phyloP scores from a whole-genome alignment of 1,284 basidiomycete genomes.

The Hymenochaete sp. region DNA sequence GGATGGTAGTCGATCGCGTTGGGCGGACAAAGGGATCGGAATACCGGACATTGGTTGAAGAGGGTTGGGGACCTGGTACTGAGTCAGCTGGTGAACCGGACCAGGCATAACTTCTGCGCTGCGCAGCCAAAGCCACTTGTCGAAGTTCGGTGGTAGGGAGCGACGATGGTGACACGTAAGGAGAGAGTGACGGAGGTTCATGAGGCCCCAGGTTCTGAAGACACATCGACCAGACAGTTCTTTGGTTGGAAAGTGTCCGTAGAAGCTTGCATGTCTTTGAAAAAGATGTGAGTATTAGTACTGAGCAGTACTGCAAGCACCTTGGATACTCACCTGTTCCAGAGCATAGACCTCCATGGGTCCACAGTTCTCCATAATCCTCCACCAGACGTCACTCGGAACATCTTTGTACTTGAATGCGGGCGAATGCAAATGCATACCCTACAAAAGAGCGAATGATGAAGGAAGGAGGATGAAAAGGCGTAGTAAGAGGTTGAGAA shows the following conservation, averaged over 20 bases:
- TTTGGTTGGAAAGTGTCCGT: background rate
- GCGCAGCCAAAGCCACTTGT: background rate
- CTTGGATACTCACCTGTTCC: background rate
- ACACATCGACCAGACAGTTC: conserved; percentile 1
- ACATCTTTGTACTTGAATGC: too few relatives aligned
- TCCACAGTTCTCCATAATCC: conserved; percentile 4
- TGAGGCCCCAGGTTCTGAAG: background rate
- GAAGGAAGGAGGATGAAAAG: background rate
- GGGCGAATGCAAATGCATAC: too few relatives aligned
- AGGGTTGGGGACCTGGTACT: too few relatives aligned
- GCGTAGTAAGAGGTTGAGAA: too few relatives aligned
- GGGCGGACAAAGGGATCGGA: too few relatives aligned
- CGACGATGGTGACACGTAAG: background rate
- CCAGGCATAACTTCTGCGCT: background rate
- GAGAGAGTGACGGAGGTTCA: background rate
- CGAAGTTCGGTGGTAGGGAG: background rate
- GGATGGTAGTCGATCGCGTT: conserved; percentile 3
- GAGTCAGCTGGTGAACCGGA: too few relatives aligned
- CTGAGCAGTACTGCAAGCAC: too few relatives aligned
- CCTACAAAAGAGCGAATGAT: too few relatives aligned
- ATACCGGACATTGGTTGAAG: too few relatives aligned
- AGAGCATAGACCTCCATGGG: background rate
- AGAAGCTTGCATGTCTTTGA: background rate
- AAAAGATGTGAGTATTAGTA: background rate
- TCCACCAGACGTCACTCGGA: conserved; percentile 3